Conservation (phyloP, 257 asterid genomes). For the Thymus quinquecostatus region DNA sequence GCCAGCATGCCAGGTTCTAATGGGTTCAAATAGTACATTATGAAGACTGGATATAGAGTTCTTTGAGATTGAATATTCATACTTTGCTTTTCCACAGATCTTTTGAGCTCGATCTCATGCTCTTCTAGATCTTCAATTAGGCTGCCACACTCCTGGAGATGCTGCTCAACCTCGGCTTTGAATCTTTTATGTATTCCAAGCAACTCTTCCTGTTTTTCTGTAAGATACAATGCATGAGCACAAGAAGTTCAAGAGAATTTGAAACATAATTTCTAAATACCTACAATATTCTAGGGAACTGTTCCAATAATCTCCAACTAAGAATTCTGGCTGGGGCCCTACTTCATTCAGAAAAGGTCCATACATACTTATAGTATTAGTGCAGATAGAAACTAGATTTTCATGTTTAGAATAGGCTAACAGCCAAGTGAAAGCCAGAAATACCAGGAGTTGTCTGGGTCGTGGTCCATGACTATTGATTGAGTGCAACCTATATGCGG, state of each 20-base stretch:
- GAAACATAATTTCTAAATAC: neutral
- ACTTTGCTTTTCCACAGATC: conserved; percentile 75
- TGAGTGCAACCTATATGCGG: conserved; percentile 1
- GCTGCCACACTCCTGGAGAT: conserved; percentile 60
- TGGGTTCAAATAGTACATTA: neutral
- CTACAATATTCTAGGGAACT: conserved; percentile 26
- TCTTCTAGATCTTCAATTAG: conserved; percentile 76
- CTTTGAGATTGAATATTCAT: conserved; percentile 32
- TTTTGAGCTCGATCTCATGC: conserved; percentile 65
- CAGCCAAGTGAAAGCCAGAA: conserved; percentile 16
- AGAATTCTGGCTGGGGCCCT: conserved; percentile 9
- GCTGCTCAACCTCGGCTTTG: conserved; percentile 69
- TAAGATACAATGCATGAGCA: conserved; percentile 36
- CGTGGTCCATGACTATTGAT: neutral
- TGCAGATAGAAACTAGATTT: conserved; percentile 4
- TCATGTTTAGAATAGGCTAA: neutral
- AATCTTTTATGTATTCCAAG: conserved; percentile 62
- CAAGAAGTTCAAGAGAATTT: conserved; percentile 15
- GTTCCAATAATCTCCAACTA: conserved; percentile 28
- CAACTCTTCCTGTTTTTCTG: conserved; percentile 78
- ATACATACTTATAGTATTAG: conserved; percentile 6
- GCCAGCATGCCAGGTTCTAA: neutral
- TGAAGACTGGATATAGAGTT: conserved; percentile 2
- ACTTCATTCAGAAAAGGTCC: conserved; percentile 6
- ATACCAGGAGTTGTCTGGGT: neutral